phyloP scores from a whole-genome alignment of 139 green algal species.

The Dunaliella primolecta region DNA sequence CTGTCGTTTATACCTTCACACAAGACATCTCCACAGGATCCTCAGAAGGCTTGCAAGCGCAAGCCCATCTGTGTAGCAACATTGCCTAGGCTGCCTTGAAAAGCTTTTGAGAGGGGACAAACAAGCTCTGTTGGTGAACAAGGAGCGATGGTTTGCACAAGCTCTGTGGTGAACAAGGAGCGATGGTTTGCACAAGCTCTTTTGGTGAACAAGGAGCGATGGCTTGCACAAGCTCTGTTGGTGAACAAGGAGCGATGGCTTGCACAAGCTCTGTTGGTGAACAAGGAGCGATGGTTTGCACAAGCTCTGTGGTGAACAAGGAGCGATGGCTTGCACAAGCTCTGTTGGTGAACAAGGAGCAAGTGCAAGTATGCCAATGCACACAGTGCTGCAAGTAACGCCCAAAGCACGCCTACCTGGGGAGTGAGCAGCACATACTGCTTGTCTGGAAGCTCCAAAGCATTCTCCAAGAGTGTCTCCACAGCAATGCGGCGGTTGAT shows the following conservation, averaged over 20 bases:
- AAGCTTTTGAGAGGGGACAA: too few relatives aligned
- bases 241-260: not conserved
- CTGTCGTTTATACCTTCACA: too few relatives aligned
- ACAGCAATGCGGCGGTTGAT: constrained; percentile 63
- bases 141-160: not conserved
- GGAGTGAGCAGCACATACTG: constrained; percentile 85
- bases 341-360: not conserved
- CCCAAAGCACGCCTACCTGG: constrained; percentile 34
- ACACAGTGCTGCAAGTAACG: not conserved
- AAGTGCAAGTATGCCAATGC: not conserved
- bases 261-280: not conserved
- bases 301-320: too few relatives aligned
- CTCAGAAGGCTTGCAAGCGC: too few relatives aligned
- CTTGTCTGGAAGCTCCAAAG: constrained; percentile 43
- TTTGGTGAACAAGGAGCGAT: not conserved
- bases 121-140: not conserved
- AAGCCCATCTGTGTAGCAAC: too few relatives aligned
- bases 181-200: too few relatives aligned
- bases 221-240: not conserved
- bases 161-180: too few relatives aligned
- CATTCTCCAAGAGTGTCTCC: constrained; percentile 74
- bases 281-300: not conserved
- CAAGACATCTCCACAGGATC: too few relatives aligned
- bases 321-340: too few relatives aligned
- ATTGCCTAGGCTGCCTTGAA: too few relatives aligned